phyloP scores from a whole-genome alignment of 2,329 filamentous ascomycete genomes.

The Pyrenochaeta sp. region DNA sequence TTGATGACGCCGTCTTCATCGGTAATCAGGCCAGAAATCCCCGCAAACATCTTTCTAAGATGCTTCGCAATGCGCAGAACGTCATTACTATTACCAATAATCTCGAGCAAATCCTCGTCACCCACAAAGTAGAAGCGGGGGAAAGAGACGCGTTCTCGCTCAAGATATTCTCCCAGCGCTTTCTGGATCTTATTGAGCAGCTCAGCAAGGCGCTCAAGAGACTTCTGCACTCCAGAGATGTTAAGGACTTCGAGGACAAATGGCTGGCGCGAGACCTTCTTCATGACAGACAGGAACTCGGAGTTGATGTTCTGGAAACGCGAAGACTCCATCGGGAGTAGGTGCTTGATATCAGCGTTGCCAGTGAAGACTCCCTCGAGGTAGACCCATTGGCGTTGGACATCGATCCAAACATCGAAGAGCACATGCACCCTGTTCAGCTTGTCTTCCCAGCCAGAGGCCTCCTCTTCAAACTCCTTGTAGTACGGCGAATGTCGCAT shows the following conservation, averaged over 20 bases:
- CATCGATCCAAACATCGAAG: slow-evolving; percentile 99
- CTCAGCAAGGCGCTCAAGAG: slow-evolving; percentile 93
- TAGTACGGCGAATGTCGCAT: slow-evolving; percentile 99
- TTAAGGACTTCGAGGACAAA: slow-evolving; percentile 95
- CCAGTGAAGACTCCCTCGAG: slow-evolving; percentile 98
- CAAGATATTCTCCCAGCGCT: slow-evolving; percentile 95
- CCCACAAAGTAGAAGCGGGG: slow-evolving; percentile 99
- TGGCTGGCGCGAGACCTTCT: slow-evolving; percentile 96
- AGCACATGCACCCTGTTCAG: slow-evolving; percentile 96
- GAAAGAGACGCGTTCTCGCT: slow-evolving; percentile 96
- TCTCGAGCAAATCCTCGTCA: slow-evolving; percentile 96
- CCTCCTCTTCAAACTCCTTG: slow-evolving; percentile 98
- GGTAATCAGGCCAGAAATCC: slow-evolving; percentile 87
- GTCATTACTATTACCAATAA: slow-evolving; percentile 99
- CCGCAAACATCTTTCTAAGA: slow-evolving; percentile 99
- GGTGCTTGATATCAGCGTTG: slow-evolving; percentile 97
- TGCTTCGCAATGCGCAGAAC: slow-evolving; percentile 96
- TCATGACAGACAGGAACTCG: slow-evolving; percentile 98
- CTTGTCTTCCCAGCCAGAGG: slow-evolving; percentile 96
- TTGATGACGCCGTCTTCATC: slow-evolving; percentile 90
- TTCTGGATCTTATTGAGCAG: slow-evolving; percentile 99
- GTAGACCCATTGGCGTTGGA: slow-evolving; percentile 99
- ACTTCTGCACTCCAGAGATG: slow-evolving; percentile 95
- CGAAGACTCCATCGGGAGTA: slow-evolving; percentile 94
- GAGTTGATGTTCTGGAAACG: slow-evolving; percentile 99